Base-by-base conservation (phyloP, 495 filamentous ascomycete genomes). In the Penicillium canariense region DNA sequence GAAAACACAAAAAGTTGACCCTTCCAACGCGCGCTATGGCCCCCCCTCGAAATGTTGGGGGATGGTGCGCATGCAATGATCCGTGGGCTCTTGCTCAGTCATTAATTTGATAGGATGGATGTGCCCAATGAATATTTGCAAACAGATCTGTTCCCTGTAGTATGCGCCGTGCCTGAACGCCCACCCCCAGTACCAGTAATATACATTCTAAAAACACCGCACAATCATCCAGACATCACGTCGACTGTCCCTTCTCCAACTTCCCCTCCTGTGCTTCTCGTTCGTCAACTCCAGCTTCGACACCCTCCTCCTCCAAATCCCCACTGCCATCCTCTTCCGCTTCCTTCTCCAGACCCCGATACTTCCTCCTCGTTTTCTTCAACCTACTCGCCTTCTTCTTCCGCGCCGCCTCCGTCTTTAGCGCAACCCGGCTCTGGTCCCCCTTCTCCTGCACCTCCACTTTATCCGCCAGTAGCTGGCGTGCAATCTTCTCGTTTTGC, bases 401-500 rank as follows among this genome's bases (percentile, higher is more conserved):
- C 48, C 70, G 68, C 55, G 75, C 76, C 53, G 71, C 69, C 28
- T 77, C 78, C 8, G 66, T 74, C 71, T 86, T 85, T 15, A 82
- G 73, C 51, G 77, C 77, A 34, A 67, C 68, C 32, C 87, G 74
- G 58, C 80, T 86, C 59, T 81, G 65, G 20, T 78, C 73, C 0
- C 87, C 87, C 39, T 81, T 81, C 51, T 84, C 74, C 14, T 82
- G 50, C 46, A 84, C 75, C 68, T 98, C 94, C 9, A 98, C 69
- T 58, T 78, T 83, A 60, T 88, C 84, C 32, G 89, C 90, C 3
- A 98, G 77, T 17, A 94, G 68, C 39, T 82, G 75, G 25, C 92
- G 81, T 15, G 94, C 94, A 35, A 90, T 86, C 75, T 88, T 93
- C 49, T 91, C 85, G 69, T 98, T 98, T 71, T 97, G 91, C 23